Evolutionary conservation across 2,329 filamentous ascomycete species (phyloP).

Genomic region (Exophiala sp.): DNA sequence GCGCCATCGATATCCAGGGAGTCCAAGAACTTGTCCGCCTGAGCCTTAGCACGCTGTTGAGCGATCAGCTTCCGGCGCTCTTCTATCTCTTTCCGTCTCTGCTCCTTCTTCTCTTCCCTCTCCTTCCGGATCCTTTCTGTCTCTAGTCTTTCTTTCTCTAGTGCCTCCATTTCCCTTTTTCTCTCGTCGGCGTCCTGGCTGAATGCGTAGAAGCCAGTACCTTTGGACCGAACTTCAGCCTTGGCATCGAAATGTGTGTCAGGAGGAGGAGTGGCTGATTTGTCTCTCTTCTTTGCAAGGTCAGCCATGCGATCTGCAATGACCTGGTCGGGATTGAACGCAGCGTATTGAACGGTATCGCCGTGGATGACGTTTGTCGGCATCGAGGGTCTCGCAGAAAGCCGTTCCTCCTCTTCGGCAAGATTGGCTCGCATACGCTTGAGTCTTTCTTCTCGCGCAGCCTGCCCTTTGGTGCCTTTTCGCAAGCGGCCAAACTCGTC

Average conservation of each 20-base stretch:
- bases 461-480: slow-evolving; percentile 64
- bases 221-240: slow-evolving; percentile 77
- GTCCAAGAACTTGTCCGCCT: slow-evolving; percentile 68
- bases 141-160: slow-evolving; percentile 60
- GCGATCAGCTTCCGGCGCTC: slow-evolving; percentile 45
- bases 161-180: slow-evolving; percentile 67
- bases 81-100: slow-evolving; percentile 58
- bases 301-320: slow-evolving; percentile 65
- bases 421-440: slow-evolving; percentile 49
- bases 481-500: slow-evolving; percentile 90
- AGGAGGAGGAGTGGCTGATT: slow-evolving; percentile 71
- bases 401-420: slow-evolving; percentile 58
- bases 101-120: slow-evolving; percentile 53
- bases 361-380: slow-evolving; percentile 74
- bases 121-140: slow-evolving; percentile 60
- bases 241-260: slow-evolving; percentile 79
- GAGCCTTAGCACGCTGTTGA: slow-evolving; percentile 55
- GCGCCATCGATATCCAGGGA: slow-evolving; percentile 32
- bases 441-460: slow-evolving; percentile 56
- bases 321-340: slow-evolving; percentile 69
- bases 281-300: slow-evolving; percentile 70
- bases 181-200: slow-evolving; percentile 64
- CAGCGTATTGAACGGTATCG: slow-evolving; percentile 73
- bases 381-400: slow-evolving; percentile 53
- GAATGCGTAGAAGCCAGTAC: slow-evolving; percentile 88